phyloP scores from a whole-genome alignment of 352 stramenopile species.

The Globisporangium echinulatum region DNA sequence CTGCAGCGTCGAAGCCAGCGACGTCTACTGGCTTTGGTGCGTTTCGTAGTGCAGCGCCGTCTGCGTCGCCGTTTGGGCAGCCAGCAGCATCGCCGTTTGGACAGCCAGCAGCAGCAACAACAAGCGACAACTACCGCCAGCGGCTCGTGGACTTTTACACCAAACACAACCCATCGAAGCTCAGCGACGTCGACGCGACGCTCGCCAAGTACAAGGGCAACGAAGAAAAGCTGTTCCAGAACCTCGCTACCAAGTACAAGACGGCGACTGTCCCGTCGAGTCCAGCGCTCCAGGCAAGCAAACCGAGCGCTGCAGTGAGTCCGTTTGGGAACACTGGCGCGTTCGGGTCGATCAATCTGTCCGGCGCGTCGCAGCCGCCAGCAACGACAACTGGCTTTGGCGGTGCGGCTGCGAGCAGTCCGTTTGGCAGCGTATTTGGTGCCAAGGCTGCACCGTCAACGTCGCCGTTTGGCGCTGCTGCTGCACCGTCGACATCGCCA shows the following conservation, averaged over 20 bases:
- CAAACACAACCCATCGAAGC: constrained; percentile 87
- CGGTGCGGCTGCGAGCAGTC: constrained; percentile 14
- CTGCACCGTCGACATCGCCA: constrained; percentile 24
- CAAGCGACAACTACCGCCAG: constrained; percentile 35
- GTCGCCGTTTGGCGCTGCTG: constrained; percentile 40
- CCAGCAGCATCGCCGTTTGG: constrained; percentile 32
- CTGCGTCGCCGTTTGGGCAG: constrained; percentile 31
- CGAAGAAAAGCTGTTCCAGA: constrained; percentile 74
- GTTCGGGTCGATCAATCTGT: constrained; percentile 30
- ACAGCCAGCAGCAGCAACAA: constrained; percentile 5
- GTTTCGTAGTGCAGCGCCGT: background rate
- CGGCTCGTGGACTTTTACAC: constrained; percentile 88
- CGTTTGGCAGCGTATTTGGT: constrained; percentile 30
- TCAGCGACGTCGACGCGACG: constrained; percentile 82
- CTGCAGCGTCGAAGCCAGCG: constrained; percentile 1
- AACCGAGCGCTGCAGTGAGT: constrained; percentile 32
- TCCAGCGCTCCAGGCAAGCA: constrained; percentile 29
- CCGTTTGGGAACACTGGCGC: constrained; percentile 58
- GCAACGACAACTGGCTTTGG: constrained; percentile 28
- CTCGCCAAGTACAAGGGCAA: constrained; percentile 88
- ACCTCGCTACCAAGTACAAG: constrained; percentile 71
- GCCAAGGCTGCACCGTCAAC: constrained; percentile 16
- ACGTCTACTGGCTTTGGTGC: constrained; percentile 14
- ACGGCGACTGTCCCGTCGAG: constrained; percentile 21
- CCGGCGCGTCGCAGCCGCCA: constrained; percentile 5